Percentiles rank a stretch among this genome's conserved stretches.
These are phyloP conservation scores for Fusarium hostae DNA, from an alignment of 2,329 filamentous ascomycete species.

Conservation along the genomic window DNA sequence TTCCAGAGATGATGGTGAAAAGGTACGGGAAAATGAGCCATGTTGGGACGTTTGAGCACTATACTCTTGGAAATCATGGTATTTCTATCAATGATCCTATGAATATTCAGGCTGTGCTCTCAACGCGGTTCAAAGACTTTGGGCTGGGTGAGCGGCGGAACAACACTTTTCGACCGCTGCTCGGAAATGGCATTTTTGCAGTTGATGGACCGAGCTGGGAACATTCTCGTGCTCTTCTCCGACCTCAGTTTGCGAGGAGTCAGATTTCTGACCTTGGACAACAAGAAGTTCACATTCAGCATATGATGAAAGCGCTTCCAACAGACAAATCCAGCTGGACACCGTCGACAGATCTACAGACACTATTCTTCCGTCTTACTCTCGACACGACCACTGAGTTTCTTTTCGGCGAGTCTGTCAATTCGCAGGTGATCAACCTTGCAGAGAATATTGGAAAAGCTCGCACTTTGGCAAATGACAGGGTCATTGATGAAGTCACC, in stretches of 20 bases:
- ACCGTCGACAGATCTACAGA: no score
- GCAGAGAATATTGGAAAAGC: neutral
- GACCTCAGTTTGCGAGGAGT: neutral
- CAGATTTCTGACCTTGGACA: neutral
- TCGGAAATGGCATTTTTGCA: neutral
- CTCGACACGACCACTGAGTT: neutral
- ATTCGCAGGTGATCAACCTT: neutral
- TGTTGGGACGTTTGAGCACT: neutral
- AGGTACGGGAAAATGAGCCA: neutral
- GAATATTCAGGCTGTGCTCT: neutral
- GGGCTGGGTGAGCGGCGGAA: neutral
- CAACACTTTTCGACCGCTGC: neutral
- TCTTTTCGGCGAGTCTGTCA: neutral
- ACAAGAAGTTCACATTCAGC: no score
- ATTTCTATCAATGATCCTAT: neutral
- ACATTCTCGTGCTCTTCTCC: neutral
- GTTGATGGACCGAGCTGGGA: neutral
- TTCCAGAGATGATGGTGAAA: neutral
- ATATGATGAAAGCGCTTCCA: neutral
- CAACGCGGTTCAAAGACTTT: neutral
- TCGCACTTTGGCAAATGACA: neutral
- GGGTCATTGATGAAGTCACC: neutral
- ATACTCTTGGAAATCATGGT: neutral
- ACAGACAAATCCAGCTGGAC: fast-evolving
- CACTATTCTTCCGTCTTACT: neutral